These are phyloP conservation scores for Coelastrella sp. DNA, from an alignment of 139 green algal genomes.

Conservation along the genomic window DNA sequence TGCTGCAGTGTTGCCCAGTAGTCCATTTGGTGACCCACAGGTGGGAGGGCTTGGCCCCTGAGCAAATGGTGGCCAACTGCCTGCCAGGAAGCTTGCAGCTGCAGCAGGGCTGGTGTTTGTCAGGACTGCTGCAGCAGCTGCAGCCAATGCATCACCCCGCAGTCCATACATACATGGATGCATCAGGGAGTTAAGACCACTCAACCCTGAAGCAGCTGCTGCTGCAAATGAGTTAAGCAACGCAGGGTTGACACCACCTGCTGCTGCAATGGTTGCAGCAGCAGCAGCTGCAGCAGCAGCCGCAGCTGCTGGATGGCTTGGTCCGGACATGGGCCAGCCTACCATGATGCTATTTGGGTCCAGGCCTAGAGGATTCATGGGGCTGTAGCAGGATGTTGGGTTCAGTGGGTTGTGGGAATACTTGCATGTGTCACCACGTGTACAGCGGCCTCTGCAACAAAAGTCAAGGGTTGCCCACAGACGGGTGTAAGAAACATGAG, in stretches of 20 bases:
- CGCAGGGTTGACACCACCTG: too few species aligned
- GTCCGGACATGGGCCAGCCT: background rate
- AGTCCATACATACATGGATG: constrained; percentile 20
- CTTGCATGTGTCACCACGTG: constrained; percentile 75
- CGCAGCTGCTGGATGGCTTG: constrained; percentile 19
- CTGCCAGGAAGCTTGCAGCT: too few species aligned
- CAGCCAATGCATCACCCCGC: background rate
- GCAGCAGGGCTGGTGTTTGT: too few species aligned
- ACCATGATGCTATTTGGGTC: background rate
- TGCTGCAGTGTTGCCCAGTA: too few species aligned
- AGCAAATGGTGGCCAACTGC: too few species aligned
- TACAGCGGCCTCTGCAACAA: constrained; percentile 75
- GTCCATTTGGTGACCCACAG: too few species aligned
- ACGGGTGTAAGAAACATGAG: background rate
- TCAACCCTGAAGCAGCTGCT: background rate
- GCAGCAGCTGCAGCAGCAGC: constrained; percentile 6
- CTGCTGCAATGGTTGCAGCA: background rate
- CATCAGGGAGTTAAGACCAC: background rate
- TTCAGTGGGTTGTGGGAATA: constrained; percentile 85
- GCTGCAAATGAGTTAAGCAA: background rate
- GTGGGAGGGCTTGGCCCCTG: too few species aligned
- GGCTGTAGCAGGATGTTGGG: background rate
- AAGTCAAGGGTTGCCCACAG: background rate
- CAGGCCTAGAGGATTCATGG: background rate
- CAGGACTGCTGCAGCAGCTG: constrained; percentile 16